phyloP scores from a whole-genome alignment of 164 flowering plant genomes.

The Piper betle region DNA sequence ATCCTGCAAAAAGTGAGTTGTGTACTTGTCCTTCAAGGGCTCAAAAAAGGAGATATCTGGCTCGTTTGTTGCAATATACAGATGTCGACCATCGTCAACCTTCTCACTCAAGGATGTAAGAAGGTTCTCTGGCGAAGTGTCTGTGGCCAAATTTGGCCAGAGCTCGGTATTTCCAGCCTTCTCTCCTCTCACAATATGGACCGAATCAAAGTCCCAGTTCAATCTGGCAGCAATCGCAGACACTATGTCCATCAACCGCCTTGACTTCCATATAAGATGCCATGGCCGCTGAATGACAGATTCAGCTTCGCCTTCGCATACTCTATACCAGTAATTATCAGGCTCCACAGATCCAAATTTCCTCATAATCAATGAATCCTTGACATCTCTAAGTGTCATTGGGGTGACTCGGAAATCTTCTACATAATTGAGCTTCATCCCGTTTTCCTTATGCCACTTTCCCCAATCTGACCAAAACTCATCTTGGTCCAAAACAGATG shows the following conservation, averaged over 20 bases:
- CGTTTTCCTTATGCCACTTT: conserved; percentile 57
- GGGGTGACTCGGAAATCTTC: conserved; percentile 74
- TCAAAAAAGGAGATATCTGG: conserved; percentile 58
- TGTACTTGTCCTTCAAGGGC: conserved; percentile 78
- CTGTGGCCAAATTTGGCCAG: conserved; percentile 21
- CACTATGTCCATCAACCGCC: conserved; percentile 25
- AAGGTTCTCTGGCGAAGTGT: conserved; percentile 70
- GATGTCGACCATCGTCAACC: conserved; percentile 64
- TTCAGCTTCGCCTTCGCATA: conserved; percentile 85
- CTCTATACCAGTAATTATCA: conserved; percentile 93
- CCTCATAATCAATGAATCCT: conserved; percentile 70
- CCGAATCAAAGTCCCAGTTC: conserved; percentile 69
- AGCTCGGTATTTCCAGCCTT: conserved; percentile 40
- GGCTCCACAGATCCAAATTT: conserved; percentile 86
- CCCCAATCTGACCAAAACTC: conserved; percentile 81
- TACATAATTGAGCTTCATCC: conserved; percentile 45
- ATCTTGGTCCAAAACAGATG: conserved; percentile 58
- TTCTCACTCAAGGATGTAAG: conserved; percentile 49
- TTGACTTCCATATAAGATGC: conserved; percentile 81
- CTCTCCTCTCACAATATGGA: conserved; percentile 77
- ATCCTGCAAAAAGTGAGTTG: conserved; percentile 72
- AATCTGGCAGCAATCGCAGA: conserved; percentile 16
- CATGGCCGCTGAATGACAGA: conserved; percentile 78
- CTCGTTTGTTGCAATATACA: conserved; percentile 75
- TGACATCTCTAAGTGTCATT: conserved; percentile 52